These are phyloP conservation scores for Lablab purpureus DNA, from an alignment of 306 rosid species.

Conservation along the genomic window DNA sequence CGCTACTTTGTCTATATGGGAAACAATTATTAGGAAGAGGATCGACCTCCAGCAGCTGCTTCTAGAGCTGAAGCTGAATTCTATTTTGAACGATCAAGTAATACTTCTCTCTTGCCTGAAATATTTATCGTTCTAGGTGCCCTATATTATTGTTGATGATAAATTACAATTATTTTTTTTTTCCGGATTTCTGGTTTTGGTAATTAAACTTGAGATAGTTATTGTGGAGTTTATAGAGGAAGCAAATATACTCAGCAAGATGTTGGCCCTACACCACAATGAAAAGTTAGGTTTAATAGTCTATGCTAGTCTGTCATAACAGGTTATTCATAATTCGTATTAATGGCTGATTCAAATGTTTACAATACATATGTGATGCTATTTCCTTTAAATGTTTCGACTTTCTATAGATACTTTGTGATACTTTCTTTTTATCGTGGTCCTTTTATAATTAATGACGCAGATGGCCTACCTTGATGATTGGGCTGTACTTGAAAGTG, in stretches of 20 bases:
- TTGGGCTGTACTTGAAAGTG: conserved; percentile 84
- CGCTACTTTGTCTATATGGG: conserved; percentile 69
- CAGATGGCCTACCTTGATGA: conserved; percentile 86
- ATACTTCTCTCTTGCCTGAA: conserved; percentile 48
- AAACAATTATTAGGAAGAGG: conserved; percentile 83
- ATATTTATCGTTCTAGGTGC: conserved; percentile 26
- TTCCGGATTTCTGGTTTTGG: background rate
- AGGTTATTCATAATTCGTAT: conserved; percentile 30
- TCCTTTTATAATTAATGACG: conserved; percentile 47
- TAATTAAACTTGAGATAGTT: conserved; percentile 11
- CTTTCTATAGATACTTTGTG: conserved; percentile 23
- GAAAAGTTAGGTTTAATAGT: conserved; percentile 18
- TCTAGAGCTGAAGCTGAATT: conserved; percentile 84
- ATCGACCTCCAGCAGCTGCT: conserved; percentile 82
- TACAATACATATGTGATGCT: conserved; percentile 6
- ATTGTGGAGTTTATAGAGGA: conserved; percentile 33
- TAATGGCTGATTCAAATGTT: conserved; percentile 24
- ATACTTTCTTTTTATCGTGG: conserved; percentile 44
- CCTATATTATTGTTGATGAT: conserved; percentile 24
- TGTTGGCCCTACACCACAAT: conserved; percentile 20
- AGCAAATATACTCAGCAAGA: conserved; percentile 18
- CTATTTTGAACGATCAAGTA: conserved; percentile 88
- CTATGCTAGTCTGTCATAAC: conserved; percentile 28
- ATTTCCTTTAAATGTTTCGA: conserved; percentile 38
- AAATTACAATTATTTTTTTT: conserved; percentile 24